Base-by-base conservation (phyloP, 2,329 filamentous ascomycete genomes). In the Clarireedia homoeocarpa region DNA sequence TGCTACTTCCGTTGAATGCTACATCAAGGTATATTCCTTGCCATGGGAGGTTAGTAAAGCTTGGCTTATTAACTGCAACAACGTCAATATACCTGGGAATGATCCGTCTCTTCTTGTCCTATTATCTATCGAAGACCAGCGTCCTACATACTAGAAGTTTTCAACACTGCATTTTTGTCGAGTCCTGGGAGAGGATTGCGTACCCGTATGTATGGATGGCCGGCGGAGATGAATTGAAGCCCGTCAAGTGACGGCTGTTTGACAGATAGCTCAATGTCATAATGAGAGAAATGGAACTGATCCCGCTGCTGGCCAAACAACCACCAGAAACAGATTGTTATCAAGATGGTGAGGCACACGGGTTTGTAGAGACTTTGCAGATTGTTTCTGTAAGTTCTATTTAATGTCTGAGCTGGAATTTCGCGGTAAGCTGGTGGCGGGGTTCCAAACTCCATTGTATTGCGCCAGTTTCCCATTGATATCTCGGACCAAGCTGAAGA, bases 1-100 rank as follows among this genome's bases (percentile, higher is more conserved):
- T 62, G 15, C 51, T 55, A 15, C 52, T 66, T 9, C 59, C 58
- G 34, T 61, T 63, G 15, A 66, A 17, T 9, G 53, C 51, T 38
- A 66, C 59, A 23, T 66, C 65, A 45, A 67, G 62, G 50, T 65
- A 66, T 20, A 63, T 57, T 2, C 63, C 64, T 65, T n/a, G 2
- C 4, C 3, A n/a, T 4, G 1, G 6, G 12, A 3, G 9, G 49
- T 60, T 26, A 60, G 50, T 17, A 24, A 54, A 9, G 6, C 4
- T 10, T 1, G 14, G n/a, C 27, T 30, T 30, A 1, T 42, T 14
- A 49, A 30, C 3, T 10, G 27, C 17, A 12, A 10, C 9, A 2
- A 9, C 6, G 15, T 44, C 40, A 20, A 17, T 17, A 40, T 57
- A 65, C 64, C 64, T 54, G 63, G 62, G 42, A 67, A 67, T 17